These are phyloP conservation scores for Rhizophagus prolifer DNA, from an alignment of 192 early-diverging fungal species.

Conservation along the genomic window DNA sequence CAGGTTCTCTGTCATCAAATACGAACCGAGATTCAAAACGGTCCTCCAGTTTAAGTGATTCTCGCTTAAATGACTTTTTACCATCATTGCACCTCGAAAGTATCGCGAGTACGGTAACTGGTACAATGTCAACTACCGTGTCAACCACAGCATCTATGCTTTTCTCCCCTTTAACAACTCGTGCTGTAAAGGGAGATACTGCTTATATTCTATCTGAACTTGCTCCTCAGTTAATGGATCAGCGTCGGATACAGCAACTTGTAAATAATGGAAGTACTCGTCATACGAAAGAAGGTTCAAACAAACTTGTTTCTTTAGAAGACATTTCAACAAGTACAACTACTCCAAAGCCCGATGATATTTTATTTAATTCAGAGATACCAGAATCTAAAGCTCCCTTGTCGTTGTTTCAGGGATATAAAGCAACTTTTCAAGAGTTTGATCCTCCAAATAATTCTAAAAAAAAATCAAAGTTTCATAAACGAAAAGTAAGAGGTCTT, in stretches of 20 bases:
- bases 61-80: conserved; percentile 8
- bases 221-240: conserved; percentile 44
- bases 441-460: conserved; percentile 33
- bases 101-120: conserved; percentile 9
- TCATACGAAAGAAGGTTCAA: conserved; percentile 28
- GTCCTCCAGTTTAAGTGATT: background rate
- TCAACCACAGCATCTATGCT: conserved; percentile 41
- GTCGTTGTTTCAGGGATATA: conserved; percentile 58
- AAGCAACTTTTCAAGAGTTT: conserved; percentile 48
- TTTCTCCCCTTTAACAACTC: conserved; percentile 53
- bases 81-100: conserved; percentile 16
- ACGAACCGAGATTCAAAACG: background rate
- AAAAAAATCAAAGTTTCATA: conserved; percentile 32
- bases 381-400: conserved; percentile 52
- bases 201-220: conserved; percentile 44
- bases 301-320: conserved; percentile 26
- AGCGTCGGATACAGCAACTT: conserved; percentile 51
- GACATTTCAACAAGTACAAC: conserved; percentile 27
- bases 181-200: conserved; percentile 53
- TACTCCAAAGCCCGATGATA: conserved; percentile 32
- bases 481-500: conserved; percentile 25
- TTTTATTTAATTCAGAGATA: conserved; percentile 47
- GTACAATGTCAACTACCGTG: conserved; percentile 9
- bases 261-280: conserved; percentile 33
- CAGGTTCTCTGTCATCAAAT: background rate